Evolutionary conservation across 129 eudicot species (phyloP).

Genomic region (Solidago caesia): DNA sequence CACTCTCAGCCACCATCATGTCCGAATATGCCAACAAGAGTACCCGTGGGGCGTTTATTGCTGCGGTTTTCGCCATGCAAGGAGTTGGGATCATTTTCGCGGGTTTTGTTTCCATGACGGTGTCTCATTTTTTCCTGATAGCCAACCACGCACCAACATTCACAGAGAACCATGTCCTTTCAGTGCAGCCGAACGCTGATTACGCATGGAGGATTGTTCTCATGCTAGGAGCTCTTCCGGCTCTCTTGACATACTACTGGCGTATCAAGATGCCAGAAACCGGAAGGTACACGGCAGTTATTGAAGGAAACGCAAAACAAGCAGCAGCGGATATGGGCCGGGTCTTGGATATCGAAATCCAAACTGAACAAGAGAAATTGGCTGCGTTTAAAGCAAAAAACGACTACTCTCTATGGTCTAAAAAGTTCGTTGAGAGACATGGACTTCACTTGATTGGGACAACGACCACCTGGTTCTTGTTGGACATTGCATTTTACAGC

Average conservation of each 20-base stretch:
- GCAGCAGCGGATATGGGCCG: slow-evolving; percentile 65
- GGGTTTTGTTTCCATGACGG: slow-evolving; percentile 50
- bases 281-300: slow-evolving; percentile 58
- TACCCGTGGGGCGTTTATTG: slow-evolving; percentile 59
- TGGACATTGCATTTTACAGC: slow-evolving; percentile 62
- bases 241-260: slow-evolving; percentile 55
- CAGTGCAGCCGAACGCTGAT: slow-evolving; percentile 47
- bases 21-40: slow-evolving; percentile 63
- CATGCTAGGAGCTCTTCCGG: slow-evolving; percentile 62
- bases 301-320: slow-evolving; percentile 56
- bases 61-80: slow-evolving; percentile 68
- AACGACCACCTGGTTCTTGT: slow-evolving; percentile 50
- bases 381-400: slow-evolving; percentile 41
- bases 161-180: slow-evolving; percentile 1
- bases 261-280: slow-evolving; percentile 70
- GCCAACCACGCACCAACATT: background rate
- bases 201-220: slow-evolving; percentile 59
- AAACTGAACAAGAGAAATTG: slow-evolving; percentile 44
- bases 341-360: slow-evolving; percentile 53
- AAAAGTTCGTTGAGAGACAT: slow-evolving; percentile 44
- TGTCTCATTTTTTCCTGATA: slow-evolving; percentile 31
- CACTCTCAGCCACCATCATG: slow-evolving; percentile 71
- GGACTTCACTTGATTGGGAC: slow-evolving; percentile 59
- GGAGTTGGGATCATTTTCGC: slow-evolving; percentile 69
- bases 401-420: slow-evolving; percentile 40